Base-by-base conservation (phyloP, 2,329 filamentous ascomycete species). In the Cercospora zeina region DNA sequence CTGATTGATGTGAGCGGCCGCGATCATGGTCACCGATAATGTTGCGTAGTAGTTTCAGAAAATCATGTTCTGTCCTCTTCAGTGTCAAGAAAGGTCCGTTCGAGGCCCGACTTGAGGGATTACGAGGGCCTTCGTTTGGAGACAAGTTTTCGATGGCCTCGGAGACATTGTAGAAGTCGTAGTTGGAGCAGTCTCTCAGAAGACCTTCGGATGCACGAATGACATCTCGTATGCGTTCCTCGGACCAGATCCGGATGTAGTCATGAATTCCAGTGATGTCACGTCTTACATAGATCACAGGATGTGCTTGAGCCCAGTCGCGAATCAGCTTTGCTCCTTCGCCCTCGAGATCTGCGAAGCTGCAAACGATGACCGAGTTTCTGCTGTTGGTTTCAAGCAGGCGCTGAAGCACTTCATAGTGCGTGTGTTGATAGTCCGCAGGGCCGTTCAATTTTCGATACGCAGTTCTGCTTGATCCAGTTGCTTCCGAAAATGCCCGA, bases 121-220 rank as follows among this genome's bases (percentile, higher is more conserved):
- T 27, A 47, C 65, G 65, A 4, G 62, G 37, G 4, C 55, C 63
- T 39, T 71, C 54, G 50, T 59, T 56, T 68, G 50, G 72, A 68
- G 55, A 67, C 59, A 60, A 31, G 70, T 49, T 76, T n/a, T 67
- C 64, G 10, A 62, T 54, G 7, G 54, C 65, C 55, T 90, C 88
- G 1, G 87, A 87, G 14, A 89, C 78, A 68, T 91, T 91, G 78
- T 87, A 91, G 73, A 91, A 93, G 70, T 92, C 89, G 65, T 89
- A 83, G 67, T 90, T 91, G 10, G 87, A 87, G 71, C 87, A 90
- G 1, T 80, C 81, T 54, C 87, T 81, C 67, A 89, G 86, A 14
- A 89, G 82, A 1, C 81, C 77, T 21, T 79, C 81, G 65, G 82
- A 85, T 13, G 82, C 81, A 16, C 82, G 79, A 27, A 90, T 75